Evolutionary conservation across 169 alveolate genomes (phyloP).

Genomic region (Plasmodium gallinaceum): DNA sequence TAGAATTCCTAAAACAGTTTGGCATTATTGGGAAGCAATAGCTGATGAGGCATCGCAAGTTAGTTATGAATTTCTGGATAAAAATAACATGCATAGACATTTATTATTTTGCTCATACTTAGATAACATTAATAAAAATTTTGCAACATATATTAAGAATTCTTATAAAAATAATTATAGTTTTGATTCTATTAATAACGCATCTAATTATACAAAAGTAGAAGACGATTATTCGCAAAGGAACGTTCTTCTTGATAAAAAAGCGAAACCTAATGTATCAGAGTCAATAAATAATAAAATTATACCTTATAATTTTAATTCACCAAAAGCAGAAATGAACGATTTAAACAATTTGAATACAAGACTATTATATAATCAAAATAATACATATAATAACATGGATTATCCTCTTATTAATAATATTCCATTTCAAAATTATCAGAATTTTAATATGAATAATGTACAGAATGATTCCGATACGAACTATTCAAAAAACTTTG

Average conservation of each 20-base stretch:
- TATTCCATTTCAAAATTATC: conserved; percentile 8
- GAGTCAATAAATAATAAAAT: background rate
- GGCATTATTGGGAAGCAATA: conserved; percentile 85
- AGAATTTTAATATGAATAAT: conserved; percentile 32
- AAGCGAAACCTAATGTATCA: background rate
- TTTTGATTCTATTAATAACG: background rate
- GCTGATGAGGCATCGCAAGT: conserved; percentile 78
- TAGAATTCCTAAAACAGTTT: conserved; percentile 81
- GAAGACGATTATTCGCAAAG: background rate
- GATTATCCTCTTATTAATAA: conserved; percentile 20
- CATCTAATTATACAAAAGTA: background rate
- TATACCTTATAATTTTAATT: background rate
- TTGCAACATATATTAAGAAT: conserved; percentile 23
- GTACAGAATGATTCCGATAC: conserved; percentile 29
- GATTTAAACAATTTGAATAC: background rate
- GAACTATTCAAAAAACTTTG: conserved; percentile 25
- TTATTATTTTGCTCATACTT: conserved; percentile 45
- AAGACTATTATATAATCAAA: background rate
- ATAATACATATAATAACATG: conserved; percentile 11
- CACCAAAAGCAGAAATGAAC: background rate
- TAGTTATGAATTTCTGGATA: conserved; percentile 73
- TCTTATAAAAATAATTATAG: conserved; percentile 11
- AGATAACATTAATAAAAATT: conserved; percentile 46
- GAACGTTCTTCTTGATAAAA: background rate
- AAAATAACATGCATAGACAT: conserved; percentile 39